Conservation (phyloP, 306 rosid genomes). For the Bauhinia variegata region DNA sequence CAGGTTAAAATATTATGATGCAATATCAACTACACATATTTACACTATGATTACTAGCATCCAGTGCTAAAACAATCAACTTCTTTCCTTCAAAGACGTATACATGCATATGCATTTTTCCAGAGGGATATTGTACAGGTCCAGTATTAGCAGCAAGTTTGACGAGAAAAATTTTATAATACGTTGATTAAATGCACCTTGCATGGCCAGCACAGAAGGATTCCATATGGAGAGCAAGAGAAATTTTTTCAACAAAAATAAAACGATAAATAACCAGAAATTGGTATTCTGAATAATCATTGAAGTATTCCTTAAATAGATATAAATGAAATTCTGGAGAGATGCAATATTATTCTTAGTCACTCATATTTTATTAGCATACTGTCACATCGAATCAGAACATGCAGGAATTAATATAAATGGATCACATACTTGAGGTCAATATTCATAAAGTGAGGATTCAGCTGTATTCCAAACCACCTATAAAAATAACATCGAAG, state of each 20-base stretch:
- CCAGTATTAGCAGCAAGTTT: conserved; percentile 12
- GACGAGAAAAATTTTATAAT: neutral
- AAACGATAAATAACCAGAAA: too few relatives aligned
- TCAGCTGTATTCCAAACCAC: conserved; percentile 98
- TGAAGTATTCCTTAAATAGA: conserved; percentile 1
- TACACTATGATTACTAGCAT: conserved; percentile 15
- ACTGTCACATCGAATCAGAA: conserved; percentile 11
- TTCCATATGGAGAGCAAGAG: neutral
- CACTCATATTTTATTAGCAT: conserved; percentile 22
- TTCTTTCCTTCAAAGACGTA: conserved; percentile 13
- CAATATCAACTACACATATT: neutral
- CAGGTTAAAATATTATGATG: too few relatives aligned
- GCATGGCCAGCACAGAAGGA: conserved; percentile 8
- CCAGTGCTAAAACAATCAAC: neutral
- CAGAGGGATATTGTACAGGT: neutral
- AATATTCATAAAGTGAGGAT: conserved; percentile 85
- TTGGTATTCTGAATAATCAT: too few relatives aligned
- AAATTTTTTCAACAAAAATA: too few relatives aligned
- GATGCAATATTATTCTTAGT: neutral
- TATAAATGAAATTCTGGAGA: neutral
- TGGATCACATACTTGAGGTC: conserved; percentile 91
- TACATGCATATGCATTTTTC: neutral
- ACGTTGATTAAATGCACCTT: conserved; percentile 11
- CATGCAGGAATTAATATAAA: conserved; percentile 32
- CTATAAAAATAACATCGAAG: conserved; percentile 49